phyloP scores from a whole-genome alignment of 2,329 filamentous ascomycete genomes.

The Fusarium avenaceum region DNA sequence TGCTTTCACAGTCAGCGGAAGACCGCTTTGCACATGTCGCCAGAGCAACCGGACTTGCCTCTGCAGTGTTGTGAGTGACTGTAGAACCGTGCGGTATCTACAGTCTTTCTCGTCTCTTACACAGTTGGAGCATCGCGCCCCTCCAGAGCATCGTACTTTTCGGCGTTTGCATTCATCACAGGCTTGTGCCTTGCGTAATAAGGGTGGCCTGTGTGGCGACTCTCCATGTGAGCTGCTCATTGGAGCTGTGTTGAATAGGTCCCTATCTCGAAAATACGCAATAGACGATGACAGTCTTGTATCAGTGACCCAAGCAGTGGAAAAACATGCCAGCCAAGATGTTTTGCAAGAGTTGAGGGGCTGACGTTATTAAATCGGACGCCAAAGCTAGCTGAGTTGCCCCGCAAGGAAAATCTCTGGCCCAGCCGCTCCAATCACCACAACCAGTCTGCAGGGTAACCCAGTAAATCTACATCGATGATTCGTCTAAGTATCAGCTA shows the following conservation, averaged over 20 bases:
- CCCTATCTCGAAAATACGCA: too few species aligned
- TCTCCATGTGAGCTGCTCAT: slow-evolving; percentile 18
- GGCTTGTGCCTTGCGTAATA: slow-evolving; percentile 21
- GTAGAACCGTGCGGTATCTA: background rate
- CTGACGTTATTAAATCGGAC: too few species aligned
- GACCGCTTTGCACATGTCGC: background rate
- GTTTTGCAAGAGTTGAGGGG: too few species aligned
- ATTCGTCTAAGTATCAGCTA: too few species aligned
- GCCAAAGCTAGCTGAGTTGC: too few species aligned
- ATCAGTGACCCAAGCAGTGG: background rate
- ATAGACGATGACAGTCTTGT: too few species aligned
- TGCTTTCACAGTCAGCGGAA: background rate
- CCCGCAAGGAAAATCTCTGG: too few species aligned
- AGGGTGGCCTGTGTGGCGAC: background rate
- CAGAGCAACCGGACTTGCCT: background rate
- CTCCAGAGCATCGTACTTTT: slow-evolving; percentile 28
- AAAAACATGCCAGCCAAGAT: too few species aligned
- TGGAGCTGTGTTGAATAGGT: background rate
- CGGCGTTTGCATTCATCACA: slow-evolving; percentile 32
- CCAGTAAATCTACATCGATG: too few species aligned
- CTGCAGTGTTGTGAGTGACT: background rate
- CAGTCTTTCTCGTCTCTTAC: background rate
- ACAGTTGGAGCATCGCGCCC: slow-evolving; percentile 22
- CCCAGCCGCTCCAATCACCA: too few species aligned
- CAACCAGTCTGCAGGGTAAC: too few species aligned